Conservation (phyloP, 148 eudicot genomes). For the Cornus controversa region DNA sequence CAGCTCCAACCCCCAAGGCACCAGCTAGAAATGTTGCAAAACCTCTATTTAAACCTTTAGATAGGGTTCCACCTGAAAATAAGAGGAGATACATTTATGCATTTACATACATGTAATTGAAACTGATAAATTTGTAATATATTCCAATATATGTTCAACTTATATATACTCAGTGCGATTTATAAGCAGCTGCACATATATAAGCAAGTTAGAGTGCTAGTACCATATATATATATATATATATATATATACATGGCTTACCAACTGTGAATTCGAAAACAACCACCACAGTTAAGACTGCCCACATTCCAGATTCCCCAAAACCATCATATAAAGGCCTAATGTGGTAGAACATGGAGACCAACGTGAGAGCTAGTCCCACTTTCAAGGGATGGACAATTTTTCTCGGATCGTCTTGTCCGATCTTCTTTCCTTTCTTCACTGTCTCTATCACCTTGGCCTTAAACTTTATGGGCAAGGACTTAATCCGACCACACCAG, state of each 20-base stretch:
- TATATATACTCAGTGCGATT: background rate
- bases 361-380: conserved; percentile 34
- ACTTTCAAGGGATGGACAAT: conserved; percentile 26
- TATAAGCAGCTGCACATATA: background rate
- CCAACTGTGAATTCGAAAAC: conserved; percentile 42
- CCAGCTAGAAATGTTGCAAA: conserved; percentile 41
- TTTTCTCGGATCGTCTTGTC: conserved; percentile 35
- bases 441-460: background rate
- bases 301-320: conserved; percentile 34
- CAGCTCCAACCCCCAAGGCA: conserved; percentile 34
- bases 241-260: conserved; percentile 2
- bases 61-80: conserved; percentile 37
- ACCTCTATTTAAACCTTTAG: conserved; percentile 40
- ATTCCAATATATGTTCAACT: too few species aligned
- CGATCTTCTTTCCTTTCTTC: conserved; percentile 16
- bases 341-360: conserved; percentile 31
- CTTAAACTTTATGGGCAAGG: conserved; percentile 9
- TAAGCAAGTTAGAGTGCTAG: background rate
- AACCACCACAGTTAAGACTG: conserved; percentile 35
- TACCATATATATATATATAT: too few species aligned
- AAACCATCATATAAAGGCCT: conserved; percentile 35
- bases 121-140: too few species aligned
- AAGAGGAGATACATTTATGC: background rate
- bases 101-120: background rate
- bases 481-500: conserved; percentile 6